Base-by-base conservation (phyloP, 2,329 filamentous ascomycete species). In the Arthrobotrys sinensis region DNA sequence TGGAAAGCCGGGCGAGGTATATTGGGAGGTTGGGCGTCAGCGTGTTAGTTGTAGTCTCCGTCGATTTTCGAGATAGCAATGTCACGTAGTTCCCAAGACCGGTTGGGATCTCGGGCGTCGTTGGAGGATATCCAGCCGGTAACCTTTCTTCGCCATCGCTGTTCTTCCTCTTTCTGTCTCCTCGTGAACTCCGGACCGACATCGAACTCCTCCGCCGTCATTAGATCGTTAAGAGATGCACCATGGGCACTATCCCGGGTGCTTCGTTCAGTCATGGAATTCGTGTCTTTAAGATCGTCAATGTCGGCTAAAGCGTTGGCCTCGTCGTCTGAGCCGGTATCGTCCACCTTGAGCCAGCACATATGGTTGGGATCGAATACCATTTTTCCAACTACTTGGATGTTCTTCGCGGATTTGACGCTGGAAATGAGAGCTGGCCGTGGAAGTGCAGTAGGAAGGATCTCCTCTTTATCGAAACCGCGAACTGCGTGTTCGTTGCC, bases 321-420 rank as follows among this genome's bases (percentile, higher is more conserved):
- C 16, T 89, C 87, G 1, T 86, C 86, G 75, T 85, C 86, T 48
- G 84, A 82, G 63, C 86, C 86, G n/a, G 84, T 83, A 34, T 87
- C 83, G 16, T 86, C 86, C 79, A 96, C 87, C 84, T 97, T 97
- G 71, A 98, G 88, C 96, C 96, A 99, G 84, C 94, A 96, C 95
- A 99, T 98, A 81, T 93, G 93, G 80, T 93, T 91, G 2, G 96
- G 96, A 83, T 99, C 96, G 83, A 98, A 99, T 8, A 98, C 92
- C 96, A 99, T 99, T 81, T 94, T 93, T n/a, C 94, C 93, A 73
- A 97, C 94, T 40, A 97, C 92, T 85, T 97, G 94, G 12, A 97
- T 92, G 79, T 93, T 94, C 82, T 95, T 93, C 10, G 55, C 19
- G 79, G 91, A 88, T 50, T 81, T 81, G 80, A 97, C 93, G 80